Evolutionary conservation across 768 basidiomycete genomes (phyloP).

Genomic region (Amanita phalloides): DNA sequence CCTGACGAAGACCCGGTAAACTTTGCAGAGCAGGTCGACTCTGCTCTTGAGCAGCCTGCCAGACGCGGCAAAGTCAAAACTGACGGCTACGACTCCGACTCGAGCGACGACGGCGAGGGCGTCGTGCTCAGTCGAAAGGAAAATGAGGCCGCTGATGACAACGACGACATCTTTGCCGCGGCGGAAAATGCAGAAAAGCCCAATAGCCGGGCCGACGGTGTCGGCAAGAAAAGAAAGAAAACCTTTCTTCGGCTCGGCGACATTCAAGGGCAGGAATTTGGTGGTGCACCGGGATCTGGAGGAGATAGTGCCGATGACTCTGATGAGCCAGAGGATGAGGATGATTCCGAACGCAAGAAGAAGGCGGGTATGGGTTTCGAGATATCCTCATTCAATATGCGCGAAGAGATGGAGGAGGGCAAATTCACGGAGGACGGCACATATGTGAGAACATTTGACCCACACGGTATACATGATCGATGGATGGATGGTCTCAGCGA

Average conservation of each 20-base stretch:
- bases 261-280: conserved; percentile 96
- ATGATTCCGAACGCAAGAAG: conserved; percentile 63
- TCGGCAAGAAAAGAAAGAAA: conserved; percentile 34
- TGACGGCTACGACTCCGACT: conserved; percentile 90
- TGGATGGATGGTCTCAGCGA: conserved; percentile 95
- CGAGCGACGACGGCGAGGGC: conserved; percentile 91
- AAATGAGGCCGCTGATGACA: conserved; percentile 34
- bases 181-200: conserved; percentile 45
- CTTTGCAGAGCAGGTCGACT: conserved; percentile 74
- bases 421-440: conserved; percentile 92
- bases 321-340: conserved; percentile 60
- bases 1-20: conserved; percentile 64
- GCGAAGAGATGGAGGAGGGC: conserved; percentile 97
- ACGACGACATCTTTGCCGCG: conserved; percentile 76
- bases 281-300: conserved; percentile 30
- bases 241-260: conserved; percentile 83
- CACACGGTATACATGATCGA: conserved; percentile 83
- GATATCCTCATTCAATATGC: conserved; percentile 96
- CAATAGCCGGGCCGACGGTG: conserved; percentile 19
- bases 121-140: conserved; percentile 76
- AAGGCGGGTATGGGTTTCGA: conserved; percentile 91
- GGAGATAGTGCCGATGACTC: conserved; percentile 23
- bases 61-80: conserved; percentile 70
- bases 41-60: conserved; percentile 56
- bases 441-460: conserved; percentile 80